These are phyloP conservation scores for Teunomyces pallodes DNA, from an alignment of 805 yeast species.

Conservation along the genomic window DNA sequence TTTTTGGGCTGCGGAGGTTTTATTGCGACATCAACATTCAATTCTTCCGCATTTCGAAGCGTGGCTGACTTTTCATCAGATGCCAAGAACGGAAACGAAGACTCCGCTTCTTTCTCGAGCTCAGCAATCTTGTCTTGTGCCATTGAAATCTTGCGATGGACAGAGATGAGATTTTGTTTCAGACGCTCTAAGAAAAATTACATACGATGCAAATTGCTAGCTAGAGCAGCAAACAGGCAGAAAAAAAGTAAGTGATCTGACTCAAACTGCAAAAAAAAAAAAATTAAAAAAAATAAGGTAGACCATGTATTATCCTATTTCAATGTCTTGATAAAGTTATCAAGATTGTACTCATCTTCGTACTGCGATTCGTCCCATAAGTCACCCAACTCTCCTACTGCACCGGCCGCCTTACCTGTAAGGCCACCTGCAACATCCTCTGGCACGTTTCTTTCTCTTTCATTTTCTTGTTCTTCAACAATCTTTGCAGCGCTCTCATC, in stretches of 20 bases:
- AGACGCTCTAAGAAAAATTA: background rate
- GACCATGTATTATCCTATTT: conserved; percentile 26
- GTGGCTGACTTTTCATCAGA: conserved; percentile 72
- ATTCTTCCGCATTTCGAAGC: conserved; percentile 36
- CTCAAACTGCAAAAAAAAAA: too few relatives aligned
- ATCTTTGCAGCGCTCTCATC: conserved; percentile 48
- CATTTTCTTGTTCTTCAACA: conserved; percentile 32
- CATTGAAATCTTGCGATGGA: conserved; percentile 6
- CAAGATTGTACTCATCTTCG: conserved; percentile 94
- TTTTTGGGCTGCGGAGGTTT: conserved; percentile 16
- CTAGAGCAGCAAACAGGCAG: background rate
- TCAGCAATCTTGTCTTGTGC: conserved; percentile 11
- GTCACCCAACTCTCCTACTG: conserved; percentile 85
- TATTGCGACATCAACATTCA: conserved; percentile 13
- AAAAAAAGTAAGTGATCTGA: background rate
- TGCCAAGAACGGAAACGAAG: conserved; percentile 59
- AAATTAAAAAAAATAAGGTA: background rate
- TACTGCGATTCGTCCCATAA: conserved; percentile 96
- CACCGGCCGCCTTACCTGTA: conserved; percentile 76
- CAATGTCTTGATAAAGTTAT: conserved; percentile 82
- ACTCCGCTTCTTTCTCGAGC: conserved; percentile 53
- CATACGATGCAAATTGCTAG: too few relatives aligned
- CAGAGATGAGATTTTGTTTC: conserved; percentile 1
- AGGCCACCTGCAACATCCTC: conserved; percentile 72
- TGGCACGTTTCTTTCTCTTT: conserved; percentile 35